A percentile compares a stretch with the other conserved stretches of the same genome.
Evolutionary conservation across 495 filamentous ascomycete genomes (phyloP).

Genomic region (Xylaria cubensis): DNA sequence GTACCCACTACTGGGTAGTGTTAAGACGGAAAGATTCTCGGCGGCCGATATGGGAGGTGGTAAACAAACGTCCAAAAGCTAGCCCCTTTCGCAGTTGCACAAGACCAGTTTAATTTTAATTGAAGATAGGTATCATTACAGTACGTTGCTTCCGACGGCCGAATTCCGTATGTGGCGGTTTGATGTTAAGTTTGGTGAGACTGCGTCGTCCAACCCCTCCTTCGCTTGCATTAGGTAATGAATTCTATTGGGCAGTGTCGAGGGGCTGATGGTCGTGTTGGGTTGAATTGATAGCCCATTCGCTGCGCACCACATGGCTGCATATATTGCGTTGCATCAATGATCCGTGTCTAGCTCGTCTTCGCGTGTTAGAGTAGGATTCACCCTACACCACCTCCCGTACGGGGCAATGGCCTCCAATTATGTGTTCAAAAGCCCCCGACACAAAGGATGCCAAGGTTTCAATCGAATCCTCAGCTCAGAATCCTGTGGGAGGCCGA

Average conservation of each 20-base stretch:
- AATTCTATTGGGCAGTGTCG: background rate
- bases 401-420: constrained; percentile 13
- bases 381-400: constrained; percentile 13
- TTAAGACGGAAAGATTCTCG: background rate
- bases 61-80: background rate
- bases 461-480: constrained; percentile 14
- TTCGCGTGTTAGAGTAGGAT: constrained; percentile 15
- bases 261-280: background rate
- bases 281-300: background rate
- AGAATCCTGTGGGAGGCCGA: background rate
- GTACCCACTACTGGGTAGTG: background rate
- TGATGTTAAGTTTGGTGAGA: constrained; percentile 1
- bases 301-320: constrained; percentile 3
- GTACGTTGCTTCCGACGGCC: background rate
- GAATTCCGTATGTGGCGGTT: constrained; percentile 8
- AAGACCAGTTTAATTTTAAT: background rate
- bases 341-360: constrained; percentile 1
- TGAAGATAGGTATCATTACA: background rate
- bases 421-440: background rate
- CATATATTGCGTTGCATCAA: constrained; percentile 16
- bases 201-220: background rate
- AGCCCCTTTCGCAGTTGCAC: background rate
- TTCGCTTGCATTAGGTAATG: constrained; percentile 7
- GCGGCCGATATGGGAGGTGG: background rate
- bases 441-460: constrained; percentile 7